A percentile compares a stretch with the other conserved stretches of the same genome.
Evolutionary conservation across 495 filamentous ascomycete species (phyloP).

Genomic region (Pyronema omphalodes): DNA sequence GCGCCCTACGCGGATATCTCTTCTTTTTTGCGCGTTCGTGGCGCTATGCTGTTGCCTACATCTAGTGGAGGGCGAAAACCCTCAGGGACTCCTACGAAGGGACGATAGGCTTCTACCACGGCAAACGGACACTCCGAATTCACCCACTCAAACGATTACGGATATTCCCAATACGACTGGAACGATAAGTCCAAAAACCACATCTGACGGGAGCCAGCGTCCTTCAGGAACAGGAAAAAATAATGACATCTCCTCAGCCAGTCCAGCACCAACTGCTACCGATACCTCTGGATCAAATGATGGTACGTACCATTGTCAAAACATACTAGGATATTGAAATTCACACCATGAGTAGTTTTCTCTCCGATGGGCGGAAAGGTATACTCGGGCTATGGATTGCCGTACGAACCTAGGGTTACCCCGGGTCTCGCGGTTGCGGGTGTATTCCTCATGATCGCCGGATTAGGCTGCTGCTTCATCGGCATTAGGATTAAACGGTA

Average conservation of each 20-base stretch:
- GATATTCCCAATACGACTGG: not conserved
- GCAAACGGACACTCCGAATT: not conserved
- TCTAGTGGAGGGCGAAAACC: not conserved
- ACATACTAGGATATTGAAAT: not conserved
- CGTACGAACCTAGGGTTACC: conserved; percentile 54
- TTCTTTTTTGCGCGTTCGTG: not conserved
- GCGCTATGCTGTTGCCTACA: not conserved
- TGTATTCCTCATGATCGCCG: conserved; percentile 51
- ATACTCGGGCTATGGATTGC: conserved; percentile 30
- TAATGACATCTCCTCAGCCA: not conserved
- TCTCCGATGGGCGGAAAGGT: not conserved
- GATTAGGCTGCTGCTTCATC: conserved; percentile 49
- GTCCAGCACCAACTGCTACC: not conserved
- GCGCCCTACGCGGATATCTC: not conserved
- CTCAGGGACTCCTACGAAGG: not conserved
- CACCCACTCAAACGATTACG: not conserved
- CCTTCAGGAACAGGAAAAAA: not conserved
- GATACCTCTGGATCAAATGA: not conserved
- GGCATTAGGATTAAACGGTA: conserved; percentile 71
- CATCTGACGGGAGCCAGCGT: not conserved
- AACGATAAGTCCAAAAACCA: not conserved
- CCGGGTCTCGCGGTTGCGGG: conserved; percentile 67
- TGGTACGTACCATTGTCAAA: not conserved
- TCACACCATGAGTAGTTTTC: not conserved
- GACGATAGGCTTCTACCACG: not conserved